Evolutionary conservation across 352 stramenopile genomes (phyloP).

Genomic region (Phytophthora europaea): DNA sequence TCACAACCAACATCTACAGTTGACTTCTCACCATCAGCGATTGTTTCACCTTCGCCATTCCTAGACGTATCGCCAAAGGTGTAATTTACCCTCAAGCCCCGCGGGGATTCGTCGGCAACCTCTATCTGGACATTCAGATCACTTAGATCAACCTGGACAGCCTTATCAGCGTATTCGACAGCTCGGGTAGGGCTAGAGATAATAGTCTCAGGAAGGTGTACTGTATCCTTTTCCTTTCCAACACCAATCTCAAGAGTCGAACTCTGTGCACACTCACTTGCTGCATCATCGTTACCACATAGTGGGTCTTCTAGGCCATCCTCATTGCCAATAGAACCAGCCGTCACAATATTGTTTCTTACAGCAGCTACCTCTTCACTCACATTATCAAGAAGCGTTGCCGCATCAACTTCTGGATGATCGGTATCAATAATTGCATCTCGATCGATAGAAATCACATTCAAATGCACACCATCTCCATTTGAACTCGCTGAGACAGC

Average conservation of each 20-base stretch:
- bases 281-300: neutral
- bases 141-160: slow-evolving; percentile 29
- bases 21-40: neutral
- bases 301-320: neutral
- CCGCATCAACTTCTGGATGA: no score
- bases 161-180: slow-evolving; percentile 29
- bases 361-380: neutral
- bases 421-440: no score
- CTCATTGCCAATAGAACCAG: neutral
- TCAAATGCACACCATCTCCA: no score
- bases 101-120: neutral
- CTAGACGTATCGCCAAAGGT: neutral
- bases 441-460: no score
- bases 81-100: neutral
- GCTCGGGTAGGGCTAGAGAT: neutral
- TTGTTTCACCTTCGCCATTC: neutral
- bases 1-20: slow-evolving; percentile 30
- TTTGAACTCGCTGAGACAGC: no score
- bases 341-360: neutral
- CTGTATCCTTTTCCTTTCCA: neutral
- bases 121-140: neutral
- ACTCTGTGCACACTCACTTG: neutral
- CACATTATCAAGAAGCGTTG: neutral
- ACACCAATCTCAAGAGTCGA: neutral
- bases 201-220: neutral